phyloP scores from a whole-genome alignment of 1,284 basidiomycete species.

The Sporisorium sorghi region DNA sequence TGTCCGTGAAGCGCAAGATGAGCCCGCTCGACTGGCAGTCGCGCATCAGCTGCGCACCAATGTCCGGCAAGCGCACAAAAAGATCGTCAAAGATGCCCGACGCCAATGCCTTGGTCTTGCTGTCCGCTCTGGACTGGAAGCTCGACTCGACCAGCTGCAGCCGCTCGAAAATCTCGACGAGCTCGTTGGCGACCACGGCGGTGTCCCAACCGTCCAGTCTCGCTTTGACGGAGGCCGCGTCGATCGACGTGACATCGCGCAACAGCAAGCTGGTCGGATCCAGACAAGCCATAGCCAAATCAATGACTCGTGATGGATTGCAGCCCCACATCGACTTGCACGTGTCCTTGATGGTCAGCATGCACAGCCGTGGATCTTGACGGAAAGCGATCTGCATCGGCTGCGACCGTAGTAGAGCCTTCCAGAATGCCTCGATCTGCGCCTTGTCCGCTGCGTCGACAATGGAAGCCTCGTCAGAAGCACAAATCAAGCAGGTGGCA shows the following conservation, averaged over 20 bases:
- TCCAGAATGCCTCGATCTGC: conserved; percentile 28
- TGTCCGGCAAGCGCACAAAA: conserved; percentile 32
- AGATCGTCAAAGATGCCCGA: conserved; percentile 43
- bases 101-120: conserved; percentile 43
- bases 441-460: conserved; percentile 17
- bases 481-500: conserved; percentile 29
- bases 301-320: conserved; percentile 26
- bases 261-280: conserved; percentile 44
- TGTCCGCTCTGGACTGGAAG: conserved; percentile 50
- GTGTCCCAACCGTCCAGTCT: conserved; percentile 46
- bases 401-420: conserved; percentile 29
- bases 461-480: conserved; percentile 21
- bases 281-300: conserved; percentile 30
- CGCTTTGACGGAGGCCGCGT: conserved; percentile 23
- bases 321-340: conserved; percentile 48
- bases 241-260: conserved; percentile 20
- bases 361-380: conserved; percentile 26
- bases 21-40: conserved; percentile 38
- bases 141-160: conserved; percentile 46
- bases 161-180: conserved; percentile 47
- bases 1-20: conserved; percentile 37
- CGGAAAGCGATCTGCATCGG: conserved; percentile 44
- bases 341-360: conserved; percentile 36
- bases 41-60: conserved; percentile 43
- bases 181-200: conserved; percentile 36